Evolutionary conservation across 2,329 filamentous ascomycete genomes (phyloP).

Genomic region (Claviceps sp.): DNA sequence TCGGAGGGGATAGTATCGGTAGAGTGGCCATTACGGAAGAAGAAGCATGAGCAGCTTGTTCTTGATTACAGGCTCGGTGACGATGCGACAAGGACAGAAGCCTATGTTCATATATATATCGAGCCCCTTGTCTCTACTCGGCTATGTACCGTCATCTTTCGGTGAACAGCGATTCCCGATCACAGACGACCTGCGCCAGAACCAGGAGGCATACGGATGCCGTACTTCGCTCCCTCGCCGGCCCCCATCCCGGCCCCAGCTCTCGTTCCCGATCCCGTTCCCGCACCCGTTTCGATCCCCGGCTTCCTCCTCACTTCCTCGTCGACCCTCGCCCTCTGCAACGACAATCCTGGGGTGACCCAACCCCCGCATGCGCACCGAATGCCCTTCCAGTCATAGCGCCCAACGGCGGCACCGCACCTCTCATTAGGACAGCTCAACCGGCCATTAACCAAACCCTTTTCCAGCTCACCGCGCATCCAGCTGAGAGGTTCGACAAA

Average conservation of each 20-base stretch:
- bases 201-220: conserved; percentile 44
- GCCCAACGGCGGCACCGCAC: conserved; percentile 73
- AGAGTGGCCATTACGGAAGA: no score
- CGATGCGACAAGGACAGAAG: no score
- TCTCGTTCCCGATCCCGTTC: conserved; percentile 10
- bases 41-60: no score
- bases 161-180: background rate
- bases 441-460: conserved; percentile 70
- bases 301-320: conserved; percentile 31
- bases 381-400: conserved; percentile 94
- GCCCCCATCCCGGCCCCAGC: conserved; percentile 10
- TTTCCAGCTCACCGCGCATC: conserved; percentile 78
- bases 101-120: no score
- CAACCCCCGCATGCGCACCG: conserved; percentile 82
- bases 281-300: conserved; percentile 4
- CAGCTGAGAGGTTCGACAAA: conserved; percentile 88
- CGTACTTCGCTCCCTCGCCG: conserved; percentile 16
- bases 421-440: conserved; percentile 67
- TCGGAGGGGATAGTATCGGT: no score
- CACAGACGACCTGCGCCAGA: conserved; percentile 9
- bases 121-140: no score
- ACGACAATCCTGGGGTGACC: conserved; percentile 80
- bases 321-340: conserved; percentile 73
- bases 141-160: no score
- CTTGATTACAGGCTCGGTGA: no score